These are phyloP conservation scores for Flaveria bidentis DNA, from an alignment of 129 eudicot genomes.

Conservation along the genomic window DNA sequence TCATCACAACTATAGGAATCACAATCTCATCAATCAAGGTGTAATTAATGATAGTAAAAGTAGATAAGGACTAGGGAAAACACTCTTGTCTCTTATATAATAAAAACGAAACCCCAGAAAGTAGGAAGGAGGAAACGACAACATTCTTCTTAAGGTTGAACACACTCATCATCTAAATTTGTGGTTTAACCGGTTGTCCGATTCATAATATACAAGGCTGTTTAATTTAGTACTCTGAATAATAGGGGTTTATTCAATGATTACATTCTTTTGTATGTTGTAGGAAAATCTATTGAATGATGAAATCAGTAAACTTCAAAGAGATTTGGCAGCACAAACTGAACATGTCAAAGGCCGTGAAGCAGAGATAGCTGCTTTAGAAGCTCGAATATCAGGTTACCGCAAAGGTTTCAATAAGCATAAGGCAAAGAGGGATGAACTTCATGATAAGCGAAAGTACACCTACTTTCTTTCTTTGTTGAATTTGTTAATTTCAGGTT, in stretches of 20 bases:
- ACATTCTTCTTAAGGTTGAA: not conserved
- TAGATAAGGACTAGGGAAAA: not conserved
- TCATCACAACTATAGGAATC: slow-evolving; percentile 9
- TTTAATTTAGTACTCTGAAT: slow-evolving; percentile 7
- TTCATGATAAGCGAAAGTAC: slow-evolving; percentile 91
- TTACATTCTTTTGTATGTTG: slow-evolving; percentile 14
- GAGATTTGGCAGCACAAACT: slow-evolving; percentile 65
- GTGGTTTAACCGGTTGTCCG: not conserved
- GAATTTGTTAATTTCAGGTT: not conserved
- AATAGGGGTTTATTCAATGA: not conserved
- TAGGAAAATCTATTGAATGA: slow-evolving; percentile 74
- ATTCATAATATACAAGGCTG: not conserved
- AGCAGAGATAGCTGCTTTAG: slow-evolving; percentile 48
- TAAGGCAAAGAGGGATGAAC: slow-evolving; percentile 70
- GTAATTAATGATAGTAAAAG: not conserved
- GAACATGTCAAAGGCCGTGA: slow-evolving; percentile 53
- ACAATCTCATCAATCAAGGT: not conserved
- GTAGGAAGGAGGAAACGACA: slow-evolving; percentile 14
- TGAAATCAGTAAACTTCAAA: slow-evolving; percentile 70
- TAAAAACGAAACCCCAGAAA: not conserved
- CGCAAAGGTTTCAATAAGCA: slow-evolving; percentile 55
- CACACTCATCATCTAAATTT: not conserved
- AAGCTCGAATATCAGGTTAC: slow-evolving; percentile 53
- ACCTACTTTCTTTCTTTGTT: slow-evolving; percentile 16
- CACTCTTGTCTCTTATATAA: not conserved